Evolutionary conservation across 805 yeast species (phyloP), one percentile per base, ranked within the genome.

Genomic region (Suhomyces faveliae): DNA sequence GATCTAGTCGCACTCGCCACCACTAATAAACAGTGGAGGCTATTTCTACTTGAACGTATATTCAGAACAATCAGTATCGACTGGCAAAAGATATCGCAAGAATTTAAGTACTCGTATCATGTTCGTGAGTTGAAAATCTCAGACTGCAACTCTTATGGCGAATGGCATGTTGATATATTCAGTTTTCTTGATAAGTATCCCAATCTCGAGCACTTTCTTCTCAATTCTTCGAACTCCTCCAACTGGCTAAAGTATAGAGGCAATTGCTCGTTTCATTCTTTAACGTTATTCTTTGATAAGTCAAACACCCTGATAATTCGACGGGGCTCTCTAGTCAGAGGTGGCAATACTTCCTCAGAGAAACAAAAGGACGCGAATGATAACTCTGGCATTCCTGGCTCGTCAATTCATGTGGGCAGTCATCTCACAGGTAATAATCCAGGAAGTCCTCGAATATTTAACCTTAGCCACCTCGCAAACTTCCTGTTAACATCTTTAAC

Each of bases 181-280:
- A 50, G 51, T 5, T 40, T 64, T 9, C 54, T 62, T 4, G 49
- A 46, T 9, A 35, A 45, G 9, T 54, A 67, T 35, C 67, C 69
- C 0, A 23, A 52, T 3, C 58, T 71, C 17, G 43, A 46, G 8
- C 55, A 49, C 13, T 53, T 71, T 8, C 39, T 53, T 4, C 57
- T 73, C n/a, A 67, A 68, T 45, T 57, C 73, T 4, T 58, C 54
- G 27, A 68, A 63, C 46, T 68, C 73, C 46, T 69, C 76, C 2
- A 63, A 69, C 44, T 73, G 78, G 78, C 56, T 73, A 40, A 70
- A 70, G 48, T 72, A 73, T 51, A 52, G 74, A 33, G 24, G 45
- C 5, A 56, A 59, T 33, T 24, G 45, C 15, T 46, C 44, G 8
- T 43, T 72, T 21, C 52, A 40, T 13, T 40, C 49, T 7, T 46